Evolutionary conservation across 768 basidiomycete species (phyloP).

Genomic region (Pisolithus microcarpus): DNA sequence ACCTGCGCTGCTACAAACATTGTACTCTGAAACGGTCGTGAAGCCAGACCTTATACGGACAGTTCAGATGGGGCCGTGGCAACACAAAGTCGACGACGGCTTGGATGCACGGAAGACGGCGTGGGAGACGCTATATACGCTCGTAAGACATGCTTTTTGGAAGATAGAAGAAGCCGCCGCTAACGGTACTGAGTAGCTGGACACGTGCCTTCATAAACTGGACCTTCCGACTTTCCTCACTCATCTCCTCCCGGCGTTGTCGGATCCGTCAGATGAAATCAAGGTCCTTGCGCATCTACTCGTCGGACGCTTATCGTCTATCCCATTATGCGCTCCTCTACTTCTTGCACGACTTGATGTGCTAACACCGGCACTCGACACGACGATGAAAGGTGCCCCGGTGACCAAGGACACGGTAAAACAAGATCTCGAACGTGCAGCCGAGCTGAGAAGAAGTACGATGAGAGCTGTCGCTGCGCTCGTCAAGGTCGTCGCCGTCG

Average conservation of each 20-base stretch:
- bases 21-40: slow-evolving; percentile 81
- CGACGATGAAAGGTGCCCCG: slow-evolving; percentile 82
- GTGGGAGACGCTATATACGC: slow-evolving; percentile 93
- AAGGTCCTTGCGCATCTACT: slow-evolving; percentile 96
- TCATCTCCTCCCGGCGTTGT: slow-evolving; percentile 73
- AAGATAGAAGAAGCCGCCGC: not conserved
- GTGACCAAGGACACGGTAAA: slow-evolving; percentile 96
- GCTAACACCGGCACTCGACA: slow-evolving; percentile 74
- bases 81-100: slow-evolving; percentile 94
- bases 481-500: slow-evolving; percentile 59
- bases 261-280: slow-evolving; percentile 92
- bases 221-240: slow-evolving; percentile 82
- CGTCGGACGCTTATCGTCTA: slow-evolving; percentile 81
- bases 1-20: slow-evolving; percentile 60
- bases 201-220: slow-evolving; percentile 83
- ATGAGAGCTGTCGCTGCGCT: slow-evolving; percentile 83
- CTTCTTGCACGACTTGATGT: slow-evolving; percentile 70
- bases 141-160: slow-evolving; percentile 46
- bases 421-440: slow-evolving; percentile 80
- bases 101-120: slow-evolving; percentile 95
- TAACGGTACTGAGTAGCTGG: slow-evolving; percentile 46
- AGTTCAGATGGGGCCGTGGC: slow-evolving; percentile 97
- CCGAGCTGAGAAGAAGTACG: slow-evolving; percentile 87
- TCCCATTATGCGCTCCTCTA: slow-evolving; percentile 37
- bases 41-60: slow-evolving; percentile 77